Conservation (phyloP, 2,329 filamentous ascomycete genomes). For the Ceratocystis destructans region DNA sequence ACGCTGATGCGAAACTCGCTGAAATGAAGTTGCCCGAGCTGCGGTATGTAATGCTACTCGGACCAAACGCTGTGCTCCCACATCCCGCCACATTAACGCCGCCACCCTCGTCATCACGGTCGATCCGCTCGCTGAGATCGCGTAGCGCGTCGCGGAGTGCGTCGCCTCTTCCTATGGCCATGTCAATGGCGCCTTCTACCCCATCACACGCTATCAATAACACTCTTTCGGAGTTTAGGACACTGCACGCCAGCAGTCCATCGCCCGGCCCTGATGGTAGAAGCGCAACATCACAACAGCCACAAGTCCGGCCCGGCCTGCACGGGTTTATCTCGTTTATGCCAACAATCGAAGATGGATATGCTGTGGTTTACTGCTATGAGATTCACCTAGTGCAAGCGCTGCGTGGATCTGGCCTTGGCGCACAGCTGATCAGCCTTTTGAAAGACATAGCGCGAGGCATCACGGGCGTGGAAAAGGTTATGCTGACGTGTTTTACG, state of each 20-base stretch:
- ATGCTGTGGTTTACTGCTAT: constrained; percentile 62
- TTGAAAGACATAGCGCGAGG: constrained; percentile 40
- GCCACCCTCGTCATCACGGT: constrained; percentile 17
- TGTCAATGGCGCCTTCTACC: background rate
- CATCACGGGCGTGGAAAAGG: constrained; percentile 43
- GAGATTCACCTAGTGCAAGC: constrained; percentile 54
- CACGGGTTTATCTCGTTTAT: constrained; percentile 52
- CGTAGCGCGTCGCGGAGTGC: constrained; percentile 9
- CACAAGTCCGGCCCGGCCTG: constrained; percentile 23
- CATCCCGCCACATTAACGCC: constrained; percentile 13
- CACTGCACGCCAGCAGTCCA: constrained; percentile 6
- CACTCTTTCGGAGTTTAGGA: constrained; percentile 12
- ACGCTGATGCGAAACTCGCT: constrained; percentile 41
- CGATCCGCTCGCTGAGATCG: constrained; percentile 12
- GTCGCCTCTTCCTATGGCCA: background rate
- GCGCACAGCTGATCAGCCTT: constrained; percentile 43
- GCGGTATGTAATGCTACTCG: constrained; percentile 51
- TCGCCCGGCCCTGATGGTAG: background rate
- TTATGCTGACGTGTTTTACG: constrained; percentile 62
- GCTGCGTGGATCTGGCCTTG: constrained; percentile 50
- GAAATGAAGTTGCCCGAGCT: constrained; percentile 58
- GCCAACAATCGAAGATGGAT: constrained; percentile 53
- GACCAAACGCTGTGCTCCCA: constrained; percentile 19
- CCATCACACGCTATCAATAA: background rate
- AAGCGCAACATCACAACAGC: constrained; percentile 18